Evolutionary conservation across 2,329 filamentous ascomycete species (phyloP), one percentile per base, ranked within the genome.

Genomic region (Aspergillus ruber): DNA sequence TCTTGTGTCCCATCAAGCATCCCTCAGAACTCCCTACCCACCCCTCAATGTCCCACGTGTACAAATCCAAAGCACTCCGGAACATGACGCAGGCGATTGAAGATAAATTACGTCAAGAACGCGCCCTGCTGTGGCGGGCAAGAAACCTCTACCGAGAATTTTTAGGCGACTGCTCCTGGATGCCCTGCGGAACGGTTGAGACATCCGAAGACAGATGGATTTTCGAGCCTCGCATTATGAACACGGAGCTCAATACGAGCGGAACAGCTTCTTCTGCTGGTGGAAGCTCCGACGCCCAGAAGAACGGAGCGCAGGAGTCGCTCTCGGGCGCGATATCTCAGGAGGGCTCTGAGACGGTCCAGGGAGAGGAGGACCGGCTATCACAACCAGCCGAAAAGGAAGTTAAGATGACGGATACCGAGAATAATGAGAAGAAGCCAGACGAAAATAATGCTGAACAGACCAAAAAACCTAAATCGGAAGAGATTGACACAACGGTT

Each of bases 1-100:
- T 84, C 9, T 72, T 85, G 38, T 74, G 76, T 48, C 82, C 82
- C n/a, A 64, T 85, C 45, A 83, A 78, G 29, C 78, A 81, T 42
- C 79, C 81, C 32, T 78, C 80, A 46, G 79, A 83, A 52, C 69
- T 85, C 20, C 73, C 78, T 2, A 70, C 67, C 23, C 82, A 85
- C 57, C 80, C 81, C 49, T 78, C 79, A 21, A 62, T 83, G 54
- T 80, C 77, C 45, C 64, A 76, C 45, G 71, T 80, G 2, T 85
- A 82, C 61, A 78, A 74, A 23, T 81, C 79, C 45, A 76, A 73
- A 49, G 79, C 79, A 36, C 71, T 85, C 15, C 75, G 73, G 23
- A 73, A 80, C 38, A 77, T 84, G 72, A 75, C 77, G 10, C 66
- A 69, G 47, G 74, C 79, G 47, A 76, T 80, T 5, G 74, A 78